Evolutionary conservation across 306 rosid species (phyloP), one percentile per base, ranked within the genome.

Genomic region (Dicorynia guianensis): DNA sequence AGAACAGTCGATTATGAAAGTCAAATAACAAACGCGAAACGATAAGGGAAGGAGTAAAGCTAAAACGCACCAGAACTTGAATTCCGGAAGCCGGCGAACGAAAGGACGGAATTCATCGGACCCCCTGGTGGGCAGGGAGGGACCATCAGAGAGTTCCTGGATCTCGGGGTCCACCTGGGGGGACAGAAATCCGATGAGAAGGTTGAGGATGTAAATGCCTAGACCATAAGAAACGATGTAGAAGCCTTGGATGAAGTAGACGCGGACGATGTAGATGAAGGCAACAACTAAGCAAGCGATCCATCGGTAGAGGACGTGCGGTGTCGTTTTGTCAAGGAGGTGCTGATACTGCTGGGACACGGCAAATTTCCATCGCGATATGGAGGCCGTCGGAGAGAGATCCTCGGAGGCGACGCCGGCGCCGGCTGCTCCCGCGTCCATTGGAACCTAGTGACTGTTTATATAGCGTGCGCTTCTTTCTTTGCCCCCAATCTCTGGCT

Each of bases 101-200:
- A 94, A 94, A 43, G 98, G 98, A 11, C 98, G 98, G 63, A 91
- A 93, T 81, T 93, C 96, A 53, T 93, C 97, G 63, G 96, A 87
- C 49, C 87, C 87, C 43, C 93, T 69, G 36, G 96, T 83, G 4
- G 98, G 98, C 14, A 94, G 96, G 7, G 87, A 53, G 40, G 98
- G 97, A 8, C 97, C 97, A 4, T 87, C 91, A 48, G 89, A 65
- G 64, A 84, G 79, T 71, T 87, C 85, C 39, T 63, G 83, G 85
- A 87, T 82, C 85, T 94, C 95, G 3, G 97, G 98, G 80, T 94
- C 98, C 35, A 94, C 97, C 90, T 94, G 96, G 75, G 98, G 98
- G 60, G 96, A 94, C 34, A 91, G 92, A 67, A 94, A 91, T 0
- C 97, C 97, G 72, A 94, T 94, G 43, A 91, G 88, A 44, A 91